Base-by-base conservation (phyloP, 192 early-diverging fungal species). In the Dissophora globulifera region DNA sequence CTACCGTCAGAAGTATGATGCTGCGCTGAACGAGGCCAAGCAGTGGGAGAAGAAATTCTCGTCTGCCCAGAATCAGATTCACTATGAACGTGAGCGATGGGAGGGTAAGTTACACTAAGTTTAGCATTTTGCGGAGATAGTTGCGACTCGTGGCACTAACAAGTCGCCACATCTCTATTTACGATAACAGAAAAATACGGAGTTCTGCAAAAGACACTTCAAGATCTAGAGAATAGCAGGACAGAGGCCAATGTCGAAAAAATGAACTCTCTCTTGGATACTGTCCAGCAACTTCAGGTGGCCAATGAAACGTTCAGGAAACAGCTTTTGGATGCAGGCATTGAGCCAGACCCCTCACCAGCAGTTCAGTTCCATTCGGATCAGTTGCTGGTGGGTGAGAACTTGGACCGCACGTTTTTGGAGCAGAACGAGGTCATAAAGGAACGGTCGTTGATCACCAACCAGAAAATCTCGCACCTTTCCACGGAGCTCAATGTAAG, bases 31-130 rank as follows among this genome's bases (percentile, higher is more conserved):
- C 19, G 64, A 76, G 11, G 50, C 57, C 52, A 76, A 61, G 29
- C 20, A 33, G n/a, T 76, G 72, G 72, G 72, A 67, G 27, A 76
- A 76, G 57, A 76, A 62, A 25, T 76, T 54, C 29, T 76, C 72
- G 0, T 57, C 64, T 13, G 54, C 47, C 7, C 72, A 76, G 50
- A 25, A 76, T 13, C 72, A 76, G 23, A 35, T 76, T 17, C 62
- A 76, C 19, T 67, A 67, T 22, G 72, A 76, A 32, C 72, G 72
- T 4, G 72, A 76, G 41, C 31, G 45, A 15, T 76, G 72, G 72
- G 72, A 76, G 50, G 69, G 69, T 74, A 22, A 58, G 45, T 25
- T 17, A n/a, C n/a, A n/a, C n/a, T n/a, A n/a, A n/a, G n/a, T n/a
- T n/a, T n/a, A n/a, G n/a, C n/a, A n/a, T n/a, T n/a, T n/a, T n/a